phyloP scores from a whole-genome alignment of 192 early-diverging fungal genomes.

The Podila epicladia region DNA sequence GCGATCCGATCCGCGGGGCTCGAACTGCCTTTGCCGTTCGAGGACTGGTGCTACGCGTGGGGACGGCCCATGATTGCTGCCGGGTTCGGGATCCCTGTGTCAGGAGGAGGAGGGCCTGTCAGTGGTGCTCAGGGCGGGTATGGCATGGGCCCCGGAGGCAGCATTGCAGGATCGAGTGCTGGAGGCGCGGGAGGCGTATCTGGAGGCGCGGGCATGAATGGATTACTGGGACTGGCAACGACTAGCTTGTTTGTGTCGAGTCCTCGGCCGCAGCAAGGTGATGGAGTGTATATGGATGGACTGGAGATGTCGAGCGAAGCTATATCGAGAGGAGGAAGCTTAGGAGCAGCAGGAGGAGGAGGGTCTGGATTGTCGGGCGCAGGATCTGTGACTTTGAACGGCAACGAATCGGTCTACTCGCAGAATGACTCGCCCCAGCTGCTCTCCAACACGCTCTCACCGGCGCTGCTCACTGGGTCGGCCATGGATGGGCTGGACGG shows the following conservation, averaged over 20 bases:
- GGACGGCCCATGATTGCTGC: conserved; percentile 32
- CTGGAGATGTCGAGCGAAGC: conserved; percentile 8
- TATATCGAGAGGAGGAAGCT: background rate
- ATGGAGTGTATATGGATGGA: conserved; percentile 26
- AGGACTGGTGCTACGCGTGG: conserved; percentile 53
- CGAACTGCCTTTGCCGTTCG: conserved; percentile 40
- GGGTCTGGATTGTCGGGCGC: background rate
- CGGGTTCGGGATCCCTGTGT: conserved; percentile 27
- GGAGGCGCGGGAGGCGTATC: conserved; percentile 2
- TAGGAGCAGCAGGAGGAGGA: background rate
- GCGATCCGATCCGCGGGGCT: conserved; percentile 39
- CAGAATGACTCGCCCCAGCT: conserved; percentile 28
- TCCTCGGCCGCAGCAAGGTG: conserved; percentile 24
- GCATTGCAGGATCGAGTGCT: background rate
- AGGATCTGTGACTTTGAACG: background rate
- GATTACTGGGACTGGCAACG: conserved; percentile 30
- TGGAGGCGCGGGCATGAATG: conserved; percentile 29
- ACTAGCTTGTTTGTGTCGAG: conserved; percentile 42
- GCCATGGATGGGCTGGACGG: background rate
- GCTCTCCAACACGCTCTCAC: background rate
- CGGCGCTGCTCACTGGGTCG: background rate
- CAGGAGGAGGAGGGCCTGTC: background rate
- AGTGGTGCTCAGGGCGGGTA: background rate
- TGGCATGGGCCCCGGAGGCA: background rate
- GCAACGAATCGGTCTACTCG: conserved; percentile 19